Percentiles rank a stretch among this genome's conserved stretches.
Conservation (phyloP, 352 stramenopile genomes). For the Albugo candida region DNA sequence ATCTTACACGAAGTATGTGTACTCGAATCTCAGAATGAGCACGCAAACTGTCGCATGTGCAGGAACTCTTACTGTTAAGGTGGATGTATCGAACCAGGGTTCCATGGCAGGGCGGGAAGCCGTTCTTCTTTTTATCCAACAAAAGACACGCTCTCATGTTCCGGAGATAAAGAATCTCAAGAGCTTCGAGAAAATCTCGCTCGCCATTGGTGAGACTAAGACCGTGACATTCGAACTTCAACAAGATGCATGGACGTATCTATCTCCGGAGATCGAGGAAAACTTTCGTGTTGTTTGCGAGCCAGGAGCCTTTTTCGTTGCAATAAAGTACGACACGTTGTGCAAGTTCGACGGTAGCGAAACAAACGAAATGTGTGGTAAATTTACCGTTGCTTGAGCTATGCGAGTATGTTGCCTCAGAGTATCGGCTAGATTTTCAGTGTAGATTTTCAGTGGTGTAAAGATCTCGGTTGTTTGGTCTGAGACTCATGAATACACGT, state of each 20-base stretch:
- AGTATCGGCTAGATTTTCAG: too few relatives aligned
- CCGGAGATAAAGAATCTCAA: conserved; percentile 18
- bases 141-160: conserved; percentile 7
- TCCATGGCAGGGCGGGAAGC: conserved; percentile 19
- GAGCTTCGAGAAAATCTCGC: conserved; percentile 24
- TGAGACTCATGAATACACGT: too few relatives aligned
- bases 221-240: conserved; percentile 26
- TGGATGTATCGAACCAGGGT: conserved; percentile 17
- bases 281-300: conserved; percentile 21
- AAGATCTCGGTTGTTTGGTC: too few relatives aligned
- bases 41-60: conserved; percentile 10
- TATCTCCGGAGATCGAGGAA: conserved; percentile 18
- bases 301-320: conserved; percentile 31
- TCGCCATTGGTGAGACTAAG: conserved; percentile 12
- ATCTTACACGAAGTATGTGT: conserved; percentile 23
- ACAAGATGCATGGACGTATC: conserved; percentile 30
- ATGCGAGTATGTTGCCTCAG: too few relatives aligned
- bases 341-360: conserved; percentile 18
- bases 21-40: conserved; percentile 22
- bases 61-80: conserved; percentile 15
- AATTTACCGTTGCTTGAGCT: background rate
- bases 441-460: too few relatives aligned
- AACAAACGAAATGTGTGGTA: background rate
- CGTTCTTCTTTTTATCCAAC: conserved; percentile 18
- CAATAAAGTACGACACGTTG: conserved; percentile 35